phyloP scores from a whole-genome alignment of 352 stramenopile species.

The Thalassiosira sp. region DNA sequence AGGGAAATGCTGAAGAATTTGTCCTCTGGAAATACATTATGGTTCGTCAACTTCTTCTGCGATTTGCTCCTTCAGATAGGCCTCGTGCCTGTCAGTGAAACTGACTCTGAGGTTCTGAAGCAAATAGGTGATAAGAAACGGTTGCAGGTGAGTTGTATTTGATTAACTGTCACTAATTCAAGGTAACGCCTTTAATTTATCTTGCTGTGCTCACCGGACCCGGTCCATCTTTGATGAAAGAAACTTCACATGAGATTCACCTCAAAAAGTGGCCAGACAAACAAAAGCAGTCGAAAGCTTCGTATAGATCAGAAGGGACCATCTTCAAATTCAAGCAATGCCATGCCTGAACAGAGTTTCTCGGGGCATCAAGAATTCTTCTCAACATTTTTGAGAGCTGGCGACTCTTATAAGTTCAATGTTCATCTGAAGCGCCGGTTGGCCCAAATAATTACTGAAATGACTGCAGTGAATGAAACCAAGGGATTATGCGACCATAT shows the following conservation, averaged over 20 bases:
- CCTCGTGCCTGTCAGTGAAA: constrained; percentile 69
- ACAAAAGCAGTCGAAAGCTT: constrained; percentile 48
- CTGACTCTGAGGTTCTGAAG: constrained; percentile 71
- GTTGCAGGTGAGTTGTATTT: constrained; percentile 47
- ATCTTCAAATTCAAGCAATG: constrained; percentile 5
- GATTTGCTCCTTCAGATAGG: constrained; percentile 79
- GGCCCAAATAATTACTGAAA: constrained; percentile 23
- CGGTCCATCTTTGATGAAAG: constrained; percentile 22
- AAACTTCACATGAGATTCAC: constrained; percentile 71
- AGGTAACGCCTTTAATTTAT: too few relatives aligned
- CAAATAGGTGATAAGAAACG: constrained; percentile 66
- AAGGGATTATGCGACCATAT: constrained; percentile 50
- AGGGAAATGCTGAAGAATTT: constrained; percentile 57
- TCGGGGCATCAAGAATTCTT: constrained; percentile 81
- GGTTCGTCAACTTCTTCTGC: constrained; percentile 78
- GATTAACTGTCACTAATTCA: background rate
- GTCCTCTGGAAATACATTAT: constrained; percentile 58
- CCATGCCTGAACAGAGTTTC: constrained; percentile 61
- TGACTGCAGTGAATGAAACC: constrained; percentile 36
- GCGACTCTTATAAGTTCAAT: constrained; percentile 71
- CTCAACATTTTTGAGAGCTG: constrained; percentile 65
- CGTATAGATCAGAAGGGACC: constrained; percentile 27
- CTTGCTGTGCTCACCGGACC: background rate
- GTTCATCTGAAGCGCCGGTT: constrained; percentile 59
- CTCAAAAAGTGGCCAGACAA: constrained; percentile 39